Base-by-base conservation (phyloP, 2,329 filamentous ascomycete species). In the Cladosporium sp. region DNA sequence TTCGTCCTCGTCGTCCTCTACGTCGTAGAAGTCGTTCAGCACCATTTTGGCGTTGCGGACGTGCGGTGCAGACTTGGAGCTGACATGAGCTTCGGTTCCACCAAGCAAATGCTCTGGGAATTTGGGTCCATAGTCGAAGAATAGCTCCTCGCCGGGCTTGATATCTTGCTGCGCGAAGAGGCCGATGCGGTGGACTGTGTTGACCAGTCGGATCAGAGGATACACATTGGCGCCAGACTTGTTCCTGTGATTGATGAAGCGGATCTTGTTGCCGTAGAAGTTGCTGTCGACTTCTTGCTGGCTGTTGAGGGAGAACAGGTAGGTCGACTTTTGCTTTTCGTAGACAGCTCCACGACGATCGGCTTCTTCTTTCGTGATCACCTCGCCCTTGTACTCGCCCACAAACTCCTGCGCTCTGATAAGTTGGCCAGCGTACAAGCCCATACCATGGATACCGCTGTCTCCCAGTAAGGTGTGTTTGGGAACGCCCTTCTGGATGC, bases 191-290 rank as follows among this genome's bases (percentile, higher is more conserved):
- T 89, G 73, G 1, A 91, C 88, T 26, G 89, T 89, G 71, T 92
- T 91, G 65, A 92, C 91, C 59, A 91, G 86, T 18, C 90, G 77
- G 62, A 92, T 89, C 65, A 86, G 85, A 1, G 90, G 85, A 68
- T 88, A 87, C 73, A 88, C 88, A 63, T 89, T 90, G 74, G 69
- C 80, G 71, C 75, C 76, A 67, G 80, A 80, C 67, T 83, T 79
- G 57, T 83, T 81, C 1, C 90, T 88, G 71, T 94, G 91, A 76
- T 96, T 95, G 76, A 95, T 92, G 77, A 93, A 95, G 4, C 92
- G 87, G 56, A 90, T 89, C 68, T 93, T 88, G 75, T 94, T 95
- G 58, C 91, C 91, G 69, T 90, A 90, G 49, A 88, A 87, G 23
- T 89, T 91, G 7, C 88, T 89, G 73, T 95, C 92, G 21, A 95